Evolutionary conservation across 805 yeast genomes (phyloP), one percentile per base, ranked within the genome.

Genomic region (Ascoidea tarda): DNA sequence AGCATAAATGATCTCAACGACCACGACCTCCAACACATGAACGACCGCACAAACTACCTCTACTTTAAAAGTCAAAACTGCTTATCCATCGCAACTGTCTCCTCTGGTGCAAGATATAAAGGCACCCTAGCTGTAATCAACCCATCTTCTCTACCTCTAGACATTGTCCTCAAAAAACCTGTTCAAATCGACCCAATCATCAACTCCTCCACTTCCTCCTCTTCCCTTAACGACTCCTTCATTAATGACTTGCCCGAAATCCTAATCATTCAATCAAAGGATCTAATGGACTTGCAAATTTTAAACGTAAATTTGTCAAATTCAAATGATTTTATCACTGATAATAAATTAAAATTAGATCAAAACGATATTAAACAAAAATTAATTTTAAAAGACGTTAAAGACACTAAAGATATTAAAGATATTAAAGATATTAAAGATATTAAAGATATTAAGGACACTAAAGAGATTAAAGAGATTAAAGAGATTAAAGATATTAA

Each of bases 261-360:
- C 21, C 59, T 80, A 55, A 65, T 77, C 33, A 68, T 81, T 51
- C 65, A 69, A 50, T 70, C 77, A 8, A 71, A 72, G 52, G 84
- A 80, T 55, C 65, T 79, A 56, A 68, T 75, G 54, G 80, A 75
- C 61, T 55, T 79, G 44, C 75, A 75, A 52, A 64, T 79, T 14
- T 58, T 62, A 32, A 67, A 66, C 46, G 68, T 76, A 42, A 71
- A 73, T 58, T 59, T 73, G 38, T 53, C 63, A 16, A 59, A 60
- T 28, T 54, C 51, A 38, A 57, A 52, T 6, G 42, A 51, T 49
- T 44, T 46, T 51, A 38, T 12, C 28, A 21, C 28, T 21, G 28
- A 21, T 21, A 21, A 21, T 21, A 21, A 21, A 21, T 21, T 21
- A 3, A 21, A 21, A 21, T 21, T 21, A 21, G 28, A 21, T 21